Conservation (phyloP, 2,329 filamentous ascomycete species). For the Ophiostoma sp. region DNA sequence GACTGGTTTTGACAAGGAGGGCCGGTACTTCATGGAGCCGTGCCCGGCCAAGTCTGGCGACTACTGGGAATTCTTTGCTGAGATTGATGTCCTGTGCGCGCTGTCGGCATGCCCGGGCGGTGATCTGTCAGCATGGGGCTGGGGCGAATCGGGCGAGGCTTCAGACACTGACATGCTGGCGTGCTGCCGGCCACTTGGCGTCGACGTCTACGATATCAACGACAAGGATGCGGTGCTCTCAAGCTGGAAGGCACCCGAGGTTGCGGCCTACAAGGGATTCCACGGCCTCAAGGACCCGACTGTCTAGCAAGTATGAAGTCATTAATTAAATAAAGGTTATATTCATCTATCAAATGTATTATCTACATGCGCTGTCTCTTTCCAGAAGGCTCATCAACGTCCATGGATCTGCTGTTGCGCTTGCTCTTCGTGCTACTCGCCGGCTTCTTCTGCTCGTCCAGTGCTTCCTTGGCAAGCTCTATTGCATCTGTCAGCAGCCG, state of each 20-base stretch:
- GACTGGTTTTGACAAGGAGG: slow-evolving; percentile 66
- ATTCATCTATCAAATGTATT: background rate
- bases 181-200: slow-evolving; percentile 67
- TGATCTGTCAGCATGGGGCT: slow-evolving; percentile 77
- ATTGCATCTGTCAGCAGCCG: slow-evolving; percentile 31
- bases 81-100: slow-evolving; percentile 62
- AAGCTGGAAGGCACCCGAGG: slow-evolving; percentile 10
- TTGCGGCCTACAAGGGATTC: slow-evolving; percentile 13
- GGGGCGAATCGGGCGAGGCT: slow-evolving; percentile 57
- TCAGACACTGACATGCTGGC: slow-evolving; percentile 56
- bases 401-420: slow-evolving; percentile 3
- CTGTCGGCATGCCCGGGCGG: slow-evolving; percentile 68
- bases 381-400: slow-evolving; percentile 17
- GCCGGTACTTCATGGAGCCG: slow-evolving; percentile 66
- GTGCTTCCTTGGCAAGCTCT: slow-evolving; percentile 27
- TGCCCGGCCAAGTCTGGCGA: slow-evolving; percentile 52
- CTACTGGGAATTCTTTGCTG: slow-evolving; percentile 72
- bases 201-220: slow-evolving; percentile 54
- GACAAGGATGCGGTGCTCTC: slow-evolving; percentile 15
- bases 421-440: slow-evolving; percentile 18
- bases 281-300: slow-evolving; percentile 12
- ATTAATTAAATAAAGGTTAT: background rate
- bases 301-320: background rate
- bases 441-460: slow-evolving; percentile 24
- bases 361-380: slow-evolving; percentile 24